phyloP scores from a whole-genome alignment of 306 rosid species.

The Castanea mollissima region DNA sequence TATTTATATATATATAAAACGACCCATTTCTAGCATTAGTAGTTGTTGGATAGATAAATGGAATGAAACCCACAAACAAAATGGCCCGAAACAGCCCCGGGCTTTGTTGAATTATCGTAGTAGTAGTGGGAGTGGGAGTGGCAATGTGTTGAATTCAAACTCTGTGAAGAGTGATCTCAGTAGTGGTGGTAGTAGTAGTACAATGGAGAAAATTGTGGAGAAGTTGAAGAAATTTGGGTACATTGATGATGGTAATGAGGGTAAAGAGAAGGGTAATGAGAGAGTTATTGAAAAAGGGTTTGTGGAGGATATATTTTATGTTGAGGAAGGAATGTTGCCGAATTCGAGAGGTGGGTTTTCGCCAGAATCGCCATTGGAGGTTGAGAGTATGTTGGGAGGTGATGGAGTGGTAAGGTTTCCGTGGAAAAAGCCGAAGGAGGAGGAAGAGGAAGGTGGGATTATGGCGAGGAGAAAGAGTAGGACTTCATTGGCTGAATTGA shows the following conservation, averaged over 20 bases:
- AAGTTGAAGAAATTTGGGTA: conserved; percentile 83
- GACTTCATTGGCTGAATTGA: conserved; percentile 76
- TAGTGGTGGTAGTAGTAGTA: conserved; percentile 37
- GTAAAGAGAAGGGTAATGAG: conserved; percentile 28
- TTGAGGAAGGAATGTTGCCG: conserved; percentile 88
- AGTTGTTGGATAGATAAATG: conserved; percentile 63
- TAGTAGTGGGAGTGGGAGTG: conserved; percentile 10
- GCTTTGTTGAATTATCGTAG: conserved; percentile 48
- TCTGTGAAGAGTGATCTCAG: not conserved
- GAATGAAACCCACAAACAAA: conserved; percentile 39
- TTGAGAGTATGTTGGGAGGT: conserved; percentile 57
- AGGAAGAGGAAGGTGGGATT: conserved; percentile 34
- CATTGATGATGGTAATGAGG: conserved; percentile 38
- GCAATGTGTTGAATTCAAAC: conserved; percentile 21
- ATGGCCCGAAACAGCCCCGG: conserved; percentile 49
- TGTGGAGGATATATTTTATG: conserved; percentile 78
- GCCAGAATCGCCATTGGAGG: conserved; percentile 57
- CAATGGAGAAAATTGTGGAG: conserved; percentile 85
- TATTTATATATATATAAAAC: not conserved
- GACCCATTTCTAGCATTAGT: conserved; percentile 22
- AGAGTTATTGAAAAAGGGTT: conserved; percentile 80
- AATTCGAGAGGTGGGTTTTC: conserved; percentile 81
- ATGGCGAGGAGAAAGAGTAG: conserved; percentile 41
- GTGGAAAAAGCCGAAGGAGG: conserved; percentile 75
- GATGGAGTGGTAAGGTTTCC: conserved; percentile 79